phyloP scores from a whole-genome alignment of 352 stramenopile genomes.

The Phytophthora palmivora region DNA sequence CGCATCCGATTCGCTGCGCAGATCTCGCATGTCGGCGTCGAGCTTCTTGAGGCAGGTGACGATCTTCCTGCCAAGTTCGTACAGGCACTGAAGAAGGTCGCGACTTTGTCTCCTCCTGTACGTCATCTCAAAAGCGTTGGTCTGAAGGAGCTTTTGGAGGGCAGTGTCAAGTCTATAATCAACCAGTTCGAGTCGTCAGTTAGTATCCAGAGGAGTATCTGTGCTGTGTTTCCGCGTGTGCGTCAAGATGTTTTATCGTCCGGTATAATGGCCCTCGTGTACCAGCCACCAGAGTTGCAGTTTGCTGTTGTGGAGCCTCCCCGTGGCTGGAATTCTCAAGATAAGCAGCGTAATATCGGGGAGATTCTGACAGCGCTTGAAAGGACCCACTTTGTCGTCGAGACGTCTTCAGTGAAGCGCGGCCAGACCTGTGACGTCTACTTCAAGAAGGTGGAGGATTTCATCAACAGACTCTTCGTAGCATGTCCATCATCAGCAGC shows the following conservation, averaged over 20 bases:
- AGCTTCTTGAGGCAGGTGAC: constrained; percentile 28
- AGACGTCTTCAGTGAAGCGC: constrained; percentile 22
- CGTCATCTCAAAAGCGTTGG: constrained; percentile 35
- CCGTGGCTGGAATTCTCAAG: constrained; percentile 46
- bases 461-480: constrained; percentile 67
- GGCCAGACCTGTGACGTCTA: constrained; percentile 59
- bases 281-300: constrained; percentile 56
- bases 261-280: constrained; percentile 37
- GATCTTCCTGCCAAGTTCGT: constrained; percentile 37
- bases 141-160: constrained; percentile 56
- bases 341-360: constrained; percentile 37
- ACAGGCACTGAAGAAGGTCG: constrained; percentile 37
- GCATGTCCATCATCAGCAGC: constrained; percentile 23
- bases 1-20: constrained; percentile 26
- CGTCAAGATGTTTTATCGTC: constrained; percentile 43
- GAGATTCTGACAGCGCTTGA: constrained; percentile 44
- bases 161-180: constrained; percentile 35
- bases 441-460: constrained; percentile 58
- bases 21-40: constrained; percentile 34
- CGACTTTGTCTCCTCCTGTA: constrained; percentile 30
- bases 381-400: constrained; percentile 30
- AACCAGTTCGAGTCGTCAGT: constrained; percentile 42
- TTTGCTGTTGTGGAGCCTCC: constrained; percentile 36
- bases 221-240: constrained; percentile 26
- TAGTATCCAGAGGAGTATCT: constrained; percentile 40